Percentiles rank a stretch among this genome's conserved stretches.
These are phyloP conservation scores for Paxillus involutus DNA, from an alignment of 768 basidiomycete genomes.

Conservation along the genomic window DNA sequence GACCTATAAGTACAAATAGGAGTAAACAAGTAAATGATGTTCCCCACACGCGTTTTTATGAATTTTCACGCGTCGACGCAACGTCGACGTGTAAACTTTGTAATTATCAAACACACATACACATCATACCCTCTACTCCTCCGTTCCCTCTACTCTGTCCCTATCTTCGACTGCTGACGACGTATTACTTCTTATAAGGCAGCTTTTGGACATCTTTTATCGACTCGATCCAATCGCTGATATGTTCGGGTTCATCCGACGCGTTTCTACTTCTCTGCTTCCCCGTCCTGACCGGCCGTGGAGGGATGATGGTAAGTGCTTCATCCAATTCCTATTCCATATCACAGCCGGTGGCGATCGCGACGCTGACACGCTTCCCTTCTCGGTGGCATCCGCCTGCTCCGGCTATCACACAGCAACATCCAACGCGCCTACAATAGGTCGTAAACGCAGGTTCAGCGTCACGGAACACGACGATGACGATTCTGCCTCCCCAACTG, in stretches of 20 bases:
- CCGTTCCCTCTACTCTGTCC: background rate
- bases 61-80: background rate
- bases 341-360: background rate
- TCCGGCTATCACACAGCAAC: constrained; percentile 47
- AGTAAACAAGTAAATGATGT: constrained; percentile 13
- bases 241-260: constrained; percentile 71
- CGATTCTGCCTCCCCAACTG: constrained; percentile 22
- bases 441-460: constrained; percentile 66
- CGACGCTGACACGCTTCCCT: constrained; percentile 14
- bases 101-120: too few relatives aligned
- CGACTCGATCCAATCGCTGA: background rate
- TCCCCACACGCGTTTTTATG: background rate
- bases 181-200: background rate
- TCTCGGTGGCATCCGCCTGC: constrained; percentile 4
- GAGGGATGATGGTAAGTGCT: constrained; percentile 69
- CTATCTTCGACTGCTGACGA: background rate
- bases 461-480: constrained; percentile 39
- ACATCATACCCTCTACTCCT: background rate
- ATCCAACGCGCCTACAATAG: constrained; percentile 69
- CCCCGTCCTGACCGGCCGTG: constrained; percentile 74
- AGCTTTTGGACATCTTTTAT: background rate
- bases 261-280: constrained; percentile 68
- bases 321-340: constrained; percentile 10
- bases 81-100: too few relatives aligned
- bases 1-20: constrained; percentile 22